Conservation (phyloP, 1,284 basidiomycete species). For the Puccinia hordei region DNA sequence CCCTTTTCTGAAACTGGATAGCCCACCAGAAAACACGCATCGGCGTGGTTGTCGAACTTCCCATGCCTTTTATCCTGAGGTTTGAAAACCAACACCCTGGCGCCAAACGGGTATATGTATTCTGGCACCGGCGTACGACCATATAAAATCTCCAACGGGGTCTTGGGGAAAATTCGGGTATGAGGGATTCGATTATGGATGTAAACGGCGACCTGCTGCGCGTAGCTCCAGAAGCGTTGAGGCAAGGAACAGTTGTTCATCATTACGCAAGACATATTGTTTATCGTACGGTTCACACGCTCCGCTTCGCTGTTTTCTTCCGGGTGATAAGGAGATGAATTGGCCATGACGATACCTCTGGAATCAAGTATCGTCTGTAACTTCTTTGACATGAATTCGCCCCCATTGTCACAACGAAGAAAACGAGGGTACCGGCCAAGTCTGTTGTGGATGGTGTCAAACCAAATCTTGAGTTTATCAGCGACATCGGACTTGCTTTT, state of each 20-base stretch:
- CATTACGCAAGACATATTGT: conserved; percentile 25
- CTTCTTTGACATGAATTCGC: too few species aligned
- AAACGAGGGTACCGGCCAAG: too few species aligned
- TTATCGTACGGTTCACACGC: conserved; percentile 23
- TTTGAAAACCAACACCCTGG: conserved; percentile 1
- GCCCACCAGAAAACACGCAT: not conserved
- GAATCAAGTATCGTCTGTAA: too few species aligned
- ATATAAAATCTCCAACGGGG: conserved; percentile 4
- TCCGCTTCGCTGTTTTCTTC: conserved; percentile 29
- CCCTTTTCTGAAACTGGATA: not conserved
- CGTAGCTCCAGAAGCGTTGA: conserved; percentile 20
- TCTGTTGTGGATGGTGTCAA: too few species aligned
- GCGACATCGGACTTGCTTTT: too few species aligned
- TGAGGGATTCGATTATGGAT: not conserved
- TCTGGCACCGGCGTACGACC: not conserved
- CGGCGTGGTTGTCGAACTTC: not conserved
- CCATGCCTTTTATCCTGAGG: not conserved
- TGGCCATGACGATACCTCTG: not conserved
- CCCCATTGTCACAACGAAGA: too few species aligned
- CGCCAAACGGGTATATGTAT: too few species aligned
- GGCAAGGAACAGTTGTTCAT: not conserved
- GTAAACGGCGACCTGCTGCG: not conserved
- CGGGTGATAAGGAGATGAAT: not conserved
- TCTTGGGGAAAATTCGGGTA: not conserved
- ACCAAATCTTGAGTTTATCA: too few species aligned